Evolutionary conservation across 257 asterid species (phyloP), one percentile per base, ranked within the genome.

Genomic region (Verbascum thapsus): DNA sequence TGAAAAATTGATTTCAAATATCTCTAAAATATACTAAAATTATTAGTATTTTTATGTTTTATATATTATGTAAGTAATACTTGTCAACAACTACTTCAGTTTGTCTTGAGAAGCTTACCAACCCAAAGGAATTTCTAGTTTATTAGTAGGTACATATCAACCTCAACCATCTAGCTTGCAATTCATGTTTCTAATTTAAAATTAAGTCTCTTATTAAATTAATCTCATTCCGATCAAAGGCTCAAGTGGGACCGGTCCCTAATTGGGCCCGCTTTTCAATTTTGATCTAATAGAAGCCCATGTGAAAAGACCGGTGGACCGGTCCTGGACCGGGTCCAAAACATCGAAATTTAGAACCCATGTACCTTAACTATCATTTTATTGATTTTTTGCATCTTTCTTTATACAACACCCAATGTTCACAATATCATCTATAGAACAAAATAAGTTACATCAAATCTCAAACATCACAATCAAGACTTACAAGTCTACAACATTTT

Each of bases 71-170:
- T 53, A 11, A 12, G 40, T 22, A 13, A 53, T 6, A 3, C 41
- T 53, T 26, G 40, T 53, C 59, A 30, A 53, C 59, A 26, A 22
- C 43, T 12, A 34, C 32, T 55, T 40, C 8, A 20, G 6, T 59
- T 59, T 59, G 64, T 59, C 22, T 7, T 42, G 8, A 3, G 62
- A 55, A 55, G 62, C 47, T 55, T 37, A 55, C 64, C 53, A 59
- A 59, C 40, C 20, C 38, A 57, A 38, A 7, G 48, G 50, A 17
- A 57, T 18, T 19, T 59, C 41, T 8, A 9, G 10, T 18, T 10
- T 7, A 7, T 39, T 39, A 9, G 0, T 10, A 6, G 12, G 7
- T 8, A 23, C 19, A 63, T 10, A 43, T 35, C 22, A 63, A 52
- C 43, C 49, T 22, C 19, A 37, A 35, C 7, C 7, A 18, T 6